Conservation (phyloP, 225 moss, liverwort and hornwort species). For the Lunularia cruciata region DNA sequence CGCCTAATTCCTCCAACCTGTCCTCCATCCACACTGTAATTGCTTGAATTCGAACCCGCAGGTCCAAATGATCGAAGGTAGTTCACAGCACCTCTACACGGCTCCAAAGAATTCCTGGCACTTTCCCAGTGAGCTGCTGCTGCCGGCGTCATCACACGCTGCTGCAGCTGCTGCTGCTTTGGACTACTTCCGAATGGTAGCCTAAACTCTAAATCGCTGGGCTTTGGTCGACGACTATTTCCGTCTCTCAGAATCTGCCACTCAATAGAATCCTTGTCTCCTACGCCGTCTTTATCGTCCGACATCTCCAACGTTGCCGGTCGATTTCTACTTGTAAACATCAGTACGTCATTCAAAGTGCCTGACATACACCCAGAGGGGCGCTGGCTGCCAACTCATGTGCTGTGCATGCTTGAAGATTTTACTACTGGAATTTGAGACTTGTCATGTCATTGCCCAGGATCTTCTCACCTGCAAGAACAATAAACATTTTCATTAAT, state of each 20-base stretch:
- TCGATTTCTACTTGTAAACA: slow-evolving; percentile 26
- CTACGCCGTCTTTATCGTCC: slow-evolving; percentile 26
- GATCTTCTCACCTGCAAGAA: slow-evolving; percentile 25
- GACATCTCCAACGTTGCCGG: slow-evolving; percentile 14
- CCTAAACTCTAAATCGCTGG: slow-evolving; percentile 29
- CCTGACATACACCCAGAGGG: slow-evolving; percentile 45
- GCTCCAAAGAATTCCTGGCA: slow-evolving; percentile 14
- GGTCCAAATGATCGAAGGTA: slow-evolving; percentile 41
- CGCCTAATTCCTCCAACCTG: slow-evolving; percentile 25
- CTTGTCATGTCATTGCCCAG: slow-evolving; percentile 13
- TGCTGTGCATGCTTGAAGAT: slow-evolving; percentile 14
- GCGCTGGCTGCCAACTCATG: slow-evolving; percentile 18
- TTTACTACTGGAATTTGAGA: slow-evolving; percentile 9
- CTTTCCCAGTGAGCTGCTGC: slow-evolving; percentile 35
- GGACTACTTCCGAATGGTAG: slow-evolving; percentile 19
- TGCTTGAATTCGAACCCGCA: slow-evolving; percentile 18
- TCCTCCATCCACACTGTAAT: slow-evolving; percentile 26
- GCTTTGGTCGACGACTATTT: slow-evolving; percentile 19
- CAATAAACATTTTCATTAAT: neutral
- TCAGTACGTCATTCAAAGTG: slow-evolving; percentile 40
- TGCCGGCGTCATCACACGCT: neutral
- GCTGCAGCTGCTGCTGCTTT: neutral
- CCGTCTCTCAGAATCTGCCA: slow-evolving; percentile 42
- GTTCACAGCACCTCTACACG: slow-evolving; percentile 23
- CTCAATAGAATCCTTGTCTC: slow-evolving; percentile 33